Evolutionary conservation across 192 early-diverging fungal genomes (phyloP).

Genomic region (Geosiphon pyriformis): DNA sequence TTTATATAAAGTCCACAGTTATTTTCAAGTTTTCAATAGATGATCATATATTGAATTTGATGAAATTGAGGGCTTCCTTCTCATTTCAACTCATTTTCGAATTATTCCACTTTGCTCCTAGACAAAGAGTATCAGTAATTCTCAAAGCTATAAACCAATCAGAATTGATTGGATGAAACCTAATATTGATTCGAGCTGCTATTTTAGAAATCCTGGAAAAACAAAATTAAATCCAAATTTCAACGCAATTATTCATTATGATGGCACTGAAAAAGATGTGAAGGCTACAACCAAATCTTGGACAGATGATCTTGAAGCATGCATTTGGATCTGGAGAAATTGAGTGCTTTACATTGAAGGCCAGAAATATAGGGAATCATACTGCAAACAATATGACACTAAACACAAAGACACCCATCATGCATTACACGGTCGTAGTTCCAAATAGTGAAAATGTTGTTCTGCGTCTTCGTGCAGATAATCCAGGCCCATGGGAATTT

Average conservation of each 20-base stretch:
- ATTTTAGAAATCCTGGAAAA: no score
- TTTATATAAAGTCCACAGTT: neutral
- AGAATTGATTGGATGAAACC: slow-evolving; percentile 22
- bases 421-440: slow-evolving; percentile 72
- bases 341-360: no score
- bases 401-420: slow-evolving; percentile 51
- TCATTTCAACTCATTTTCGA: slow-evolving; percentile 23
- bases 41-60: slow-evolving; percentile 57
- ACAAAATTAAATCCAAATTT: slow-evolving; percentile 19
- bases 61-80: slow-evolving; percentile 57
- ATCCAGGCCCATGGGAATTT: slow-evolving; percentile 27
- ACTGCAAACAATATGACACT: no score
- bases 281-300: slow-evolving; percentile 16
- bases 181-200: neutral
- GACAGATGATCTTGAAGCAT: slow-evolving; percentile 14
- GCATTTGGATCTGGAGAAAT: no score
- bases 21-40: slow-evolving; percentile 51
- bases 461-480: slow-evolving; percentile 20
- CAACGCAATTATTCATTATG: neutral
- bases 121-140: slow-evolving; percentile 25
- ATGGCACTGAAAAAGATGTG: neutral
- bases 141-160: slow-evolving; percentile 5
- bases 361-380: no score
- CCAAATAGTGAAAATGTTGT: slow-evolving; percentile 28
- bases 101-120: neutral